These are phyloP conservation scores for Erythrophleum fordii DNA, from an alignment of 306 rosid species.

Conservation along the genomic window DNA sequence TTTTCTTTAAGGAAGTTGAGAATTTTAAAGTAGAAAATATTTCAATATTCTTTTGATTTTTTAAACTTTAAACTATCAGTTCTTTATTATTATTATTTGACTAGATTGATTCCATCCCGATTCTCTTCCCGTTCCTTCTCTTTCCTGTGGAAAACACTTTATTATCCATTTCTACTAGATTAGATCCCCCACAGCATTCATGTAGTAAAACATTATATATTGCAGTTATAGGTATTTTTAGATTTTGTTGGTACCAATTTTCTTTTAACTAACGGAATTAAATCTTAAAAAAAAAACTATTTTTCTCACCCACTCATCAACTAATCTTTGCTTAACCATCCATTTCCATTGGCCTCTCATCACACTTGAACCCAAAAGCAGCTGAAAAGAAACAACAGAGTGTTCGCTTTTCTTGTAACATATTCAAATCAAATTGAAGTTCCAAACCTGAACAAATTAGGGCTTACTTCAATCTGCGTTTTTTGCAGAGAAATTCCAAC, in stretches of 20 bases:
- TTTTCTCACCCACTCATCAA: not conserved
- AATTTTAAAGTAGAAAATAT: no score
- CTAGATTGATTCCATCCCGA: not conserved
- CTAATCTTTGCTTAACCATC: not conserved
- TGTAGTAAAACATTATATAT: not conserved
- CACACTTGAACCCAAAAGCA: not conserved
- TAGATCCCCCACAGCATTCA: no score
- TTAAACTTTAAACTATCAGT: not conserved
- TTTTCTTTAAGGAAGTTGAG: not conserved
- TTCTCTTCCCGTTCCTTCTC: not conserved
- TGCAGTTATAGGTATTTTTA: not conserved
- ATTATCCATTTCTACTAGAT: not conserved
- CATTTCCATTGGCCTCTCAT: not conserved
- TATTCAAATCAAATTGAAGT: not conserved
- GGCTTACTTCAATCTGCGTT: not conserved
- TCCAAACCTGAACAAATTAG: not conserved
- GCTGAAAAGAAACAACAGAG: not conserved
- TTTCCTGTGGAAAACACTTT: not conserved
- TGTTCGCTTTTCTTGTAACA: not conserved
- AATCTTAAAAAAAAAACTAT: not conserved
- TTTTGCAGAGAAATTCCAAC: slow-evolving; percentile 27
- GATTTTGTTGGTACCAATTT: not conserved
- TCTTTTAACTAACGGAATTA: not conserved
- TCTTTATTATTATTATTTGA: not conserved
- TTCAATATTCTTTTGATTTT: no score